Conservation (phyloP, 2,329 filamentous ascomycete genomes). For the Rhynchosporium agropyri region DNA sequence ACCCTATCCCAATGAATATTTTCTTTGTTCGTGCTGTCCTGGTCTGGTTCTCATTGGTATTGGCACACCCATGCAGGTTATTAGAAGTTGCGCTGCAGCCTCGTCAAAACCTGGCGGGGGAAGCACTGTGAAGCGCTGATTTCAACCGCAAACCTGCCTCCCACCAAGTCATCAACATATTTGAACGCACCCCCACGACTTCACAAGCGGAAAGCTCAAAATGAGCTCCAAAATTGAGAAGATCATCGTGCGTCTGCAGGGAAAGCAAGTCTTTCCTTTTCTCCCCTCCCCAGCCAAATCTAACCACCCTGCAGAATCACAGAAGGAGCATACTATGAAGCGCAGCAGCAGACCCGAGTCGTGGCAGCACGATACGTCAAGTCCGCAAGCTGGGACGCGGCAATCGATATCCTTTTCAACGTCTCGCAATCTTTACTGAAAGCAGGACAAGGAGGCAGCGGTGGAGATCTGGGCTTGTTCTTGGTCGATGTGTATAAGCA, state of each 20-base stretch:
- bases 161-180: neutral
- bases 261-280: slow-evolving; percentile 59
- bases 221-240: slow-evolving; percentile 65
- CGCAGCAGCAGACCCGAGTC: slow-evolving; percentile 95
- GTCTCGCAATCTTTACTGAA: slow-evolving; percentile 85
- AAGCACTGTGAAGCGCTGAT: neutral
- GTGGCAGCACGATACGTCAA: slow-evolving; percentile 95
- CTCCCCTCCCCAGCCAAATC: neutral
- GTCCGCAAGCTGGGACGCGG: slow-evolving; percentile 78
- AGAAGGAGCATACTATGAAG: slow-evolving; percentile 95
- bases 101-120: neutral
- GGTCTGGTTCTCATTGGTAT: no score
- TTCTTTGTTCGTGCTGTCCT: neutral
- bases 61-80: no score
- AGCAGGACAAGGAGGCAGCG: slow-evolving; percentile 90
- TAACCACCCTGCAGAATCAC: slow-evolving; percentile 63
- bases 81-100: neutral
- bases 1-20: neutral
- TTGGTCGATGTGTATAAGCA: slow-evolving; percentile 91
- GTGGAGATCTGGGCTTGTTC: slow-evolving; percentile 85
- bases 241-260: slow-evolving; percentile 74
- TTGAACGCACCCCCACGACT: neutral
- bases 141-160: neutral
- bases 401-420: slow-evolving; percentile 81
- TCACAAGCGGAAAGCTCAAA: slow-evolving; percentile 24